Base-by-base conservation (phyloP, 306 rosid genomes). In the Trichosanthes truncata region DNA sequence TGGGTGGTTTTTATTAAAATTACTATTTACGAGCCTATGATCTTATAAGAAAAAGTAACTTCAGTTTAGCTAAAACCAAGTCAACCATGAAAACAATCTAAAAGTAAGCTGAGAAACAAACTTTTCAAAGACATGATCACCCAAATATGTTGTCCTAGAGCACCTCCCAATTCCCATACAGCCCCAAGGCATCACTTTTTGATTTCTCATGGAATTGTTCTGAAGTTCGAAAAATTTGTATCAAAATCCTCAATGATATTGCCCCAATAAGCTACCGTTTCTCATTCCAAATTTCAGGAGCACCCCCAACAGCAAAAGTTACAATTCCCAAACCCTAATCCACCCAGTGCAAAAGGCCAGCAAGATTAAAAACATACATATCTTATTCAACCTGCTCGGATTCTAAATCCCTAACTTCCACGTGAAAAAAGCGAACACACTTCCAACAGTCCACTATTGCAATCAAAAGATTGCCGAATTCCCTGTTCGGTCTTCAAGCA, bases 381-480 rank as follows among this genome's bases (percentile, higher is more conserved):
- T 25, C 57, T 14, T 6, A 45, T 23, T 26, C 7, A 72, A 45
- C 12, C 40, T 45, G 38, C 77, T 1, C 12, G 45, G 13, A 46
- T 46, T 72, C 57, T 45, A 35, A 45, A 72, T 15, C 78, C 78
- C 78, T 74, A 73, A 73, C 31, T 71, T 41, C 48, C 35, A 45
- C 76, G 5, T 10, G 20, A 21, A 17, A 46, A 72, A 43, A 3
- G 36, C 18, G 59, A 72, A 46, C 52, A 72, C 21, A 43, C 56
- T 71, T 48, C 57, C 57, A 2, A 25, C 13, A 2, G 23, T 15
- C 59, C 40, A 46, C 38, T 17, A 17, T 23, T 45, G 20, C 77
- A 73, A 48, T 25, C 59, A 21, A 73, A 46, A 72, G 35, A 23
- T 23, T 6, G 21, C 33, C 14, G 1, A 72, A 26, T 45, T 21